A percentile compares a stretch with the other conserved stretches of the same genome.
Conservation (phyloP, 768 basidiomycete species). For the Collybiopsis confluens region DNA sequence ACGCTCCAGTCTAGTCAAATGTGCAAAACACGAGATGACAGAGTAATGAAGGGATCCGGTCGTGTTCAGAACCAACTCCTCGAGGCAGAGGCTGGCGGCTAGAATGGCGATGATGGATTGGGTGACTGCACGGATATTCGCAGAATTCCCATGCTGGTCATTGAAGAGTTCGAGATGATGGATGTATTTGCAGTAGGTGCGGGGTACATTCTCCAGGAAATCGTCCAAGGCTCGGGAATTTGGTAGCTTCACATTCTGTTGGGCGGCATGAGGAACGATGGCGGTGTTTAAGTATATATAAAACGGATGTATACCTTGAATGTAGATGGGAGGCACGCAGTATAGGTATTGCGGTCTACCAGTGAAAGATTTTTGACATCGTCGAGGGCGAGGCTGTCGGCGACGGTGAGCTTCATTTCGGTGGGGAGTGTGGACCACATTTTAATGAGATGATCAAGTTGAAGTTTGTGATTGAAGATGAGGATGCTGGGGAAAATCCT, state of each 20-base stretch:
- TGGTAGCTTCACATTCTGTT: conserved; percentile 46
- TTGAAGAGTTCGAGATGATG: conserved; percentile 50
- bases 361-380: conserved; percentile 45
- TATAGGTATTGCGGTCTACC: conserved; percentile 47
- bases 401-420: conserved; percentile 61
- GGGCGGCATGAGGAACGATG: conserved; percentile 11
- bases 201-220: conserved; percentile 57
- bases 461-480: not conserved
- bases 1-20: conserved; percentile 35
- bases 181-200: conserved; percentile 44
- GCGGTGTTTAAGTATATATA: conserved; percentile 7
- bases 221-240: conserved; percentile 39
- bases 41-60: conserved; percentile 45
- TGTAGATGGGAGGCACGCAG: conserved; percentile 50
- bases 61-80: conserved; percentile 42
- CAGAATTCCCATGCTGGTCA: conserved; percentile 14
- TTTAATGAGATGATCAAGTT: not conserved
- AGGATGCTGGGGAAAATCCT: conserved; percentile 2
- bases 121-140: conserved; percentile 28
- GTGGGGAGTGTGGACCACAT: conserved; percentile 57
- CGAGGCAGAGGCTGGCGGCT: conserved; percentile 41
- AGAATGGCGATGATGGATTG: conserved; percentile 51
- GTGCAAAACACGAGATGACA: conserved; percentile 45
- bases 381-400: conserved; percentile 39
- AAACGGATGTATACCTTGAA: conserved; percentile 45